Conservation (phyloP, 441 rosid species). For the Euphorbia corollata region DNA sequence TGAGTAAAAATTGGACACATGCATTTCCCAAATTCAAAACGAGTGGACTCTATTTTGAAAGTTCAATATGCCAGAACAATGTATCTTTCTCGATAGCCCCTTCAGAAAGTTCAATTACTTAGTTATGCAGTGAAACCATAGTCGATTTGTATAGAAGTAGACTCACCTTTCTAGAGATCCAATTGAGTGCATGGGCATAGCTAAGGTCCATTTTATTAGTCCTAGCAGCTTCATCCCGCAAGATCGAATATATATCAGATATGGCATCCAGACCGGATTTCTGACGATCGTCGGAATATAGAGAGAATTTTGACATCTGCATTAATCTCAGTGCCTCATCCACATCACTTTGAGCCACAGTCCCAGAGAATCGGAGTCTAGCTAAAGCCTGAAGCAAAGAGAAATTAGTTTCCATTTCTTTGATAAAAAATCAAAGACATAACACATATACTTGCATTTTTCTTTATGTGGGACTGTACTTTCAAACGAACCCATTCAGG, state of each 20-base stretch:
- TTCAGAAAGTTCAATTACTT: neutral
- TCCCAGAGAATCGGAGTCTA: constrained; percentile 88
- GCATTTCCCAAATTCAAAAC: neutral
- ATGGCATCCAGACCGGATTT: constrained; percentile 92
- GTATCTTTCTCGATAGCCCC: neutral
- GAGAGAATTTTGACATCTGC: constrained; percentile 99
- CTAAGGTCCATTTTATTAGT: constrained; percentile 64
- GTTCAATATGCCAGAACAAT: neutral
- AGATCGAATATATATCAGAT: constrained; percentile 91
- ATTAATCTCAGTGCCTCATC: constrained; percentile 93
- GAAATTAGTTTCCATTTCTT: constrained; percentile 14
- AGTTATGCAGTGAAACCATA: constrained; percentile 8
- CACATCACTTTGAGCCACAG: constrained; percentile 96
- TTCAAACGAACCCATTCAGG: neutral
- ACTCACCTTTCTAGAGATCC: constrained; percentile 97
- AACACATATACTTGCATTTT: neutral
- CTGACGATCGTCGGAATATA: constrained; percentile 89
- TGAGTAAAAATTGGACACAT: neutral
- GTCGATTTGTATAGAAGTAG: constrained; percentile 8
- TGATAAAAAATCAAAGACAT: constrained; percentile 1
- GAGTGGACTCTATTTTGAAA: neutral
- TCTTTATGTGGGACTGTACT: neutral
- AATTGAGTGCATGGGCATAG: constrained; percentile 88
- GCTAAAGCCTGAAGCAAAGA: constrained; percentile 66
- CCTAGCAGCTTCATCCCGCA: constrained; percentile 98